Base-by-base conservation (phyloP, 331 rosid genomes). In the Stylosanthes scabra region DNA sequence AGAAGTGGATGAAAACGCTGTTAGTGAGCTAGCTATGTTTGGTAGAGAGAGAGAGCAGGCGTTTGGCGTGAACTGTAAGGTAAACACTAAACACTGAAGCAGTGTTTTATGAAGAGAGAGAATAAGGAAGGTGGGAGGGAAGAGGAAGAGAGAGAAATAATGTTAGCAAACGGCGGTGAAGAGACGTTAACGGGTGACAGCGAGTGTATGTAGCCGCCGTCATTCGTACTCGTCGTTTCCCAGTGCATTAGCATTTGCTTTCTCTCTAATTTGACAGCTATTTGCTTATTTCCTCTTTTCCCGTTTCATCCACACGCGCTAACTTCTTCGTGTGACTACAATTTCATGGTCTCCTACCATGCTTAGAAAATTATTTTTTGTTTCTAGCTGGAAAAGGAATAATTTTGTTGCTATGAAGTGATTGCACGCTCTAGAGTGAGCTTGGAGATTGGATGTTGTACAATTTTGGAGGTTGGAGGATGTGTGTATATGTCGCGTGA, bases 51-150 rank as follows among this genome's bases (percentile, higher is more conserved):
- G 72, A 14, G 27, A 3, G 57, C 94, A 90, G 94, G 80, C 89
- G 76, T 89, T 86, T 86, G 86, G 96, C 93, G 97, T 89, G 96
- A 87, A 78, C 86, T 42, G 82, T 27, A 86, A 84, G 88, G 89
- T 70, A 88, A 58, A 50, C n/a, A n/a, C n/a, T n/a, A n/a, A n/a
- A n/a, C 68, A 71, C 78, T 8, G 80, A 65, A 54, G 61, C 42
- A 68, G 78, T 29, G 83, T 52, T 81, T 82, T 65, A 74, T 64
- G 59, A 78, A 73, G 88, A 82, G 82, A 77, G 83, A 83, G 85
- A 63, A 3, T 31, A 31, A 31, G 34, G 34, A 56, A 74, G 70
- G 4, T n/a, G 65, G 0, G 2, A 2, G 14, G 2, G 13, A 3
- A 2, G 5, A 4, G 20, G 1, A 16, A 75, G 68, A 74, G 65